phyloP scores from a whole-genome alignment of 2,329 filamentous ascomycete species.

The Sarocladium oryzae region DNA sequence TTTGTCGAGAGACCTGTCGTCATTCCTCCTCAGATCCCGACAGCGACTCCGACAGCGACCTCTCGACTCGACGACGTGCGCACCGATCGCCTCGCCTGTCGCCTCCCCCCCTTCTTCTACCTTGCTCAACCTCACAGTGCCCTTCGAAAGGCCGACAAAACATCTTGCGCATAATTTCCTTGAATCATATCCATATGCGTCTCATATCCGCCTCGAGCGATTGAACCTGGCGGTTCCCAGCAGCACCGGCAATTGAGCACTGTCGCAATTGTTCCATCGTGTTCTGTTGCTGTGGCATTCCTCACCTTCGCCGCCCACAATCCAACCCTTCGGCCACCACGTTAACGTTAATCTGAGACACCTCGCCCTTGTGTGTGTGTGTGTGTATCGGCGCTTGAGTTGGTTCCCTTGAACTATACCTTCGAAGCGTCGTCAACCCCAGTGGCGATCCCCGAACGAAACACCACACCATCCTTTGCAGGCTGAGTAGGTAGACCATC shows the following conservation, averaged over 20 bases:
- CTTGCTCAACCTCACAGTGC: neutral
- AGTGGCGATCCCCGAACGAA: neutral
- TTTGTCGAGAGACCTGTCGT: neutral
- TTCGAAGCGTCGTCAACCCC: neutral
- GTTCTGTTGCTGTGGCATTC: neutral
- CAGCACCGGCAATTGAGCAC: neutral
- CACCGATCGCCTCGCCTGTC: neutral
- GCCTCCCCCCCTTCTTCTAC: neutral
- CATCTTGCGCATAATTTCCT: neutral
- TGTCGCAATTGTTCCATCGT: neutral
- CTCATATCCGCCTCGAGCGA: neutral
- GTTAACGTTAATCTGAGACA: neutral
- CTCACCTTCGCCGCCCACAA: neutral
- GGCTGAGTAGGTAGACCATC: constrained; percentile 10
- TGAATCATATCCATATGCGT: neutral
- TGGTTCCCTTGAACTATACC: neutral
- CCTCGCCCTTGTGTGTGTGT: neutral
- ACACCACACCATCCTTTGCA: neutral
- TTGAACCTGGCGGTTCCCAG: neutral
- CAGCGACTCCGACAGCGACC: neutral
- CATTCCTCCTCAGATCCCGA: neutral
- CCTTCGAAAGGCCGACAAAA: neutral
- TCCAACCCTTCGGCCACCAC: neutral
- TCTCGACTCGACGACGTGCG: neutral
- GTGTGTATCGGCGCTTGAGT: neutral